These are phyloP conservation scores for Halenospora varia DNA, from an alignment of 495 filamentous ascomycete genomes.

Conservation along the genomic window DNA sequence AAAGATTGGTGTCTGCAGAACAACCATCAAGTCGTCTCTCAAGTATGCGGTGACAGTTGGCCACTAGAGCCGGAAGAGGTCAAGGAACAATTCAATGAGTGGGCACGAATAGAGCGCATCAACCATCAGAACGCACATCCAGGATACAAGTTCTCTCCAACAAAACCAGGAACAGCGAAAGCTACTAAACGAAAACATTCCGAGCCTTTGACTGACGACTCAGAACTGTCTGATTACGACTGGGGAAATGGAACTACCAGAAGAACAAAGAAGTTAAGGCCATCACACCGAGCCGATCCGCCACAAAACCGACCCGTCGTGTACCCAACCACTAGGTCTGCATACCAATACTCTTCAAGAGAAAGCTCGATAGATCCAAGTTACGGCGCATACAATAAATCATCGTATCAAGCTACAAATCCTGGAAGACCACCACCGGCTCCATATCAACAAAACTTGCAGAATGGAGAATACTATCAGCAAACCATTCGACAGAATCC, in stretches of 20 bases:
- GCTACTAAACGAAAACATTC: conserved; percentile 40
- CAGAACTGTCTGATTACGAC: conserved; percentile 36
- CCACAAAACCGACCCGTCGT: conserved; percentile 25
- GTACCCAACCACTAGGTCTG: conserved; percentile 27
- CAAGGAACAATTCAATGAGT: conserved; percentile 73
- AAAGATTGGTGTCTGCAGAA: conserved; percentile 81
- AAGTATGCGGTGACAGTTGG: conserved; percentile 82
- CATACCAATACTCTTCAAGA: conserved; percentile 24
- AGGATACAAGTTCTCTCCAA: conserved; percentile 91
- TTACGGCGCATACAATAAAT: conserved; percentile 39
- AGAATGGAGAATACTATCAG: conserved; percentile 58
- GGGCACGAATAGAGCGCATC: conserved; percentile 74
- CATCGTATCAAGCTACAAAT: conserved; percentile 58
- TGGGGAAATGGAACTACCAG: conserved; percentile 30
- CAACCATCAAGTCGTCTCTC: conserved; percentile 93
- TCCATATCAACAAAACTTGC: conserved; percentile 42
- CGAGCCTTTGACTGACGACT: conserved; percentile 35
- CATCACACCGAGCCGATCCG: conserved; percentile 18
- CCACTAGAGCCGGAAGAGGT: conserved; percentile 68
- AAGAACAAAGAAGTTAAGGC: conserved; percentile 27
- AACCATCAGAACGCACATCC: conserved; percentile 88
- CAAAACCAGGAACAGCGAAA: conserved; percentile 55
- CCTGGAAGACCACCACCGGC: conserved; percentile 55
- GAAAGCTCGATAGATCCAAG: conserved; percentile 32
- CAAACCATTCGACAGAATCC: conserved; percentile 43